phyloP scores from a whole-genome alignment of 768 basidiomycete genomes.

The Tricholoma saponaceum region DNA sequence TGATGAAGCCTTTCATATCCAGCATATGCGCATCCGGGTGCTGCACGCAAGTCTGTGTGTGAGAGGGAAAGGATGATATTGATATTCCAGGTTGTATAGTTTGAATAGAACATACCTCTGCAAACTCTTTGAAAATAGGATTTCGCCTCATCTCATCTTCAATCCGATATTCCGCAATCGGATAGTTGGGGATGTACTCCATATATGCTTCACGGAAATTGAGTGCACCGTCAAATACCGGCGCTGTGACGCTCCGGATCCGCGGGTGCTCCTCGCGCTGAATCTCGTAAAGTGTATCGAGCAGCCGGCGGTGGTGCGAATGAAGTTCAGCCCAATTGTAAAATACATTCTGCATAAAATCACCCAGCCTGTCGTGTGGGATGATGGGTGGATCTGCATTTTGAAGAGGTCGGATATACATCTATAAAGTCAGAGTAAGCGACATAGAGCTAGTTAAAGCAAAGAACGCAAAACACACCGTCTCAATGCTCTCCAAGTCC shows the following conservation, averaged over 20 bases:
- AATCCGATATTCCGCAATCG: constrained; percentile 84
- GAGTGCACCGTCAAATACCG: constrained; percentile 82
- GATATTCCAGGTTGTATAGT: constrained; percentile 16
- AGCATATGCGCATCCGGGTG: constrained; percentile 77
- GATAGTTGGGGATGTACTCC: constrained; percentile 90
- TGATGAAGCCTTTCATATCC: constrained; percentile 90
- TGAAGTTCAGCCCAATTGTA: constrained; percentile 81
- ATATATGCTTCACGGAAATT: constrained; percentile 93
- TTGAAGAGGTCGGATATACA: constrained; percentile 78
- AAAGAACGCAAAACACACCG: constrained; percentile 39
- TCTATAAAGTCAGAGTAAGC: too few relatives aligned
- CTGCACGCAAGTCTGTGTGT: constrained; percentile 41
- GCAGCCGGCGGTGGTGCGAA: constrained; percentile 68
- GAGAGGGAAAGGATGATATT: background rate
- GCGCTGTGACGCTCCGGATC: constrained; percentile 78
- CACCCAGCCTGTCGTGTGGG: constrained; percentile 59
- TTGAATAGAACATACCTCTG: constrained; percentile 47
- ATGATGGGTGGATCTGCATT: constrained; percentile 78
- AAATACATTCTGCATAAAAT: constrained; percentile 85
- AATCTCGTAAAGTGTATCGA: constrained; percentile 78
- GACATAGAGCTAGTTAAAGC: background rate
- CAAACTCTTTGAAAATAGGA: constrained; percentile 69
- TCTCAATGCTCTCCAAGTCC: constrained; percentile 85
- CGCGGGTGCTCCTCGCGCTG: constrained; percentile 85
- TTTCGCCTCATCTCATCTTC: constrained; percentile 86